Conservation (phyloP, 2,329 filamentous ascomycete species). For the Nemania bipapillata region DNA sequence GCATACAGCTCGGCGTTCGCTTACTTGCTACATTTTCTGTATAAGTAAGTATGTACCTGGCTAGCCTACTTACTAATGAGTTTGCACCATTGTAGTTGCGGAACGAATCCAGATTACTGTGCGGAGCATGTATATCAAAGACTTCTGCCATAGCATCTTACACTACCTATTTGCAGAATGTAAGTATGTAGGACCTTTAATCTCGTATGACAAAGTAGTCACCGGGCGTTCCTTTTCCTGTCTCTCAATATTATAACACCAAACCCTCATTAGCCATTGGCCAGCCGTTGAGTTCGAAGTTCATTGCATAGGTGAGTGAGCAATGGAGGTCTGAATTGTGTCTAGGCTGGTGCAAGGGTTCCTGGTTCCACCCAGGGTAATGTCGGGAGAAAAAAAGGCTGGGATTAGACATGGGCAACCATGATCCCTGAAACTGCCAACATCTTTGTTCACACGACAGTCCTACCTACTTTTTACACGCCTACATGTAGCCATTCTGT, state of each 20-base stretch:
- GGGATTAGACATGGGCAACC: constrained; percentile 1
- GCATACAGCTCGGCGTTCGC: not conserved
- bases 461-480: not conserved
- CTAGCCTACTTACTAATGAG: constrained; percentile 9
- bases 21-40: not conserved
- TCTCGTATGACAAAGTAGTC: not conserved
- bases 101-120: constrained; percentile 23
- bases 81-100: not conserved
- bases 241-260: not conserved
- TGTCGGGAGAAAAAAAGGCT: constrained; percentile 8
- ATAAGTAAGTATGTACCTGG: not conserved
- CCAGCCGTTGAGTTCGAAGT: not conserved
- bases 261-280: not conserved
- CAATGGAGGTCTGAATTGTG: not conserved
- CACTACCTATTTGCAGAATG: too few species aligned
- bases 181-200: not conserved
- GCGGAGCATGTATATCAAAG: constrained; percentile 2
- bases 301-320: not conserved
- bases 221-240: not conserved
- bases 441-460: constrained; percentile 13
- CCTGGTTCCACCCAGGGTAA: too few species aligned
- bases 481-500: too few species aligned
- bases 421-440: constrained; percentile 16
- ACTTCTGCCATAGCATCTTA: too few species aligned
- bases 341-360: too few species aligned